Base-by-base conservation (phyloP, 495 filamentous ascomycete species). In the Platismatia glauca region DNA sequence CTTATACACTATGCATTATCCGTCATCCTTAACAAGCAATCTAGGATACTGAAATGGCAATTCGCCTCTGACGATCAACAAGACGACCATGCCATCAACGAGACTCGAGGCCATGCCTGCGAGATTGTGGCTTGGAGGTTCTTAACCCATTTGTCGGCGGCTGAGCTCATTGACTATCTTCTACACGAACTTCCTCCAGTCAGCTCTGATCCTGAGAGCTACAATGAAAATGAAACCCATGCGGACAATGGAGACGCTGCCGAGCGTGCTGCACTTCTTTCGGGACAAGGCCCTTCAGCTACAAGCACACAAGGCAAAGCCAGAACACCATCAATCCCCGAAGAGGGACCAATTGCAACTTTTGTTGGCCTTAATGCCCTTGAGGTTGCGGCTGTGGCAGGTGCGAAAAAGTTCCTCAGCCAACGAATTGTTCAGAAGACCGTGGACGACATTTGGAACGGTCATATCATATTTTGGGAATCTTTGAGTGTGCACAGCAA, bases 91-190 rank as follows among this genome's bases (percentile, higher is more conserved):
- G 87, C 86, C 1, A 68, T 93, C 38, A 86, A 86, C 68, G 83
- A 89, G 60, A 87, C 88, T 57, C 81, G 93, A 65, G 90, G 89
- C 6, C 81, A 85, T 72, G 91, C 89, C 31, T 96, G 91, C 72
- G 92, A 97, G 74, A 89, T 93, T 66, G 88, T 95, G 22, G 93
- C 93, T 34, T 96, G 91, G 87, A 83, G 92, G 53, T 91, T 94
- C 66, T 77, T 96, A 50, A 86, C 85, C 39, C 86, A 86, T 69
- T 74, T 96, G 29, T 86, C 89, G 6, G 87, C 92, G 64, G 77
- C 84, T 35, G 93, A 96, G 67, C 84, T 85, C 13, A 87, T 96
- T 43, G 88, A 94, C 46, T 90, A 85, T 66, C 84, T 94, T 55
- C 79, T 95, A n/a, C 84, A 87, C 66, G 90, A 96, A 68, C 81